phyloP scores from a whole-genome alignment of 345 rosid genomes.

The Eucalyptus cladocalyx region DNA sequence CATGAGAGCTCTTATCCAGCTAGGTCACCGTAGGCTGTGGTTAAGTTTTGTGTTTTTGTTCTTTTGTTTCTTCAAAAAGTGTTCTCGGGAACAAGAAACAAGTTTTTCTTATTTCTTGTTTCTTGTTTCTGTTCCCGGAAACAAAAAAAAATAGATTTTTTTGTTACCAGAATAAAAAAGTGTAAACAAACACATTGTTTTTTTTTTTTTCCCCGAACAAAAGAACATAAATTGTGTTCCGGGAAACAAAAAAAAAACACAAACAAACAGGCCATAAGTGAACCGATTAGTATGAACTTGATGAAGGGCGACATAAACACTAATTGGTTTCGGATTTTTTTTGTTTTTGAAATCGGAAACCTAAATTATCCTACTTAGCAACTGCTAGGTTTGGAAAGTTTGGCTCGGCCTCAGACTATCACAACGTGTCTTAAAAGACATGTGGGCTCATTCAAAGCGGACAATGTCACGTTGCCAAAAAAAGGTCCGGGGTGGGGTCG shows the following conservation, averaged over 20 bases:
- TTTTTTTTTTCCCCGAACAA: fast-evolving
- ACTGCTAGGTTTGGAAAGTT: background rate
- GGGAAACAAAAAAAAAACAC: fast-evolving
- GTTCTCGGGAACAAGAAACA: fast-evolving
- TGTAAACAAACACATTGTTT: fast-evolving
- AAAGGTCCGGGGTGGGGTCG: background rate
- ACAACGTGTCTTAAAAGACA: background rate
- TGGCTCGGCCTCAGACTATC: background rate
- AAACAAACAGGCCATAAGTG: no score
- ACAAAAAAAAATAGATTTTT: no score
- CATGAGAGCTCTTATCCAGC: fast-evolving
- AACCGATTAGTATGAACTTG: background rate
- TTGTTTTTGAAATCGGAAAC: background rate
- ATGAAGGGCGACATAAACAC: background rate
- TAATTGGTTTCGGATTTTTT: background rate
- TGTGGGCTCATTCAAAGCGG: background rate
- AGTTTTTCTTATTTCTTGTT: no score
- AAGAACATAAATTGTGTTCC: fast-evolving
- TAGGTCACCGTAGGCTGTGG: fast-evolving
- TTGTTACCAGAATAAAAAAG: fast-evolving
- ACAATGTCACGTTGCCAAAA: background rate
- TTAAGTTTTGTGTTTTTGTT: no score
- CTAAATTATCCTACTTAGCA: background rate
- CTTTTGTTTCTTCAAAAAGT: no score
- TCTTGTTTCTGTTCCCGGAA: fast-evolving